Evolutionary conservation across 2,329 filamentous ascomycete species (phyloP).

Genomic region (Cryphonectria parasitica): DNA sequence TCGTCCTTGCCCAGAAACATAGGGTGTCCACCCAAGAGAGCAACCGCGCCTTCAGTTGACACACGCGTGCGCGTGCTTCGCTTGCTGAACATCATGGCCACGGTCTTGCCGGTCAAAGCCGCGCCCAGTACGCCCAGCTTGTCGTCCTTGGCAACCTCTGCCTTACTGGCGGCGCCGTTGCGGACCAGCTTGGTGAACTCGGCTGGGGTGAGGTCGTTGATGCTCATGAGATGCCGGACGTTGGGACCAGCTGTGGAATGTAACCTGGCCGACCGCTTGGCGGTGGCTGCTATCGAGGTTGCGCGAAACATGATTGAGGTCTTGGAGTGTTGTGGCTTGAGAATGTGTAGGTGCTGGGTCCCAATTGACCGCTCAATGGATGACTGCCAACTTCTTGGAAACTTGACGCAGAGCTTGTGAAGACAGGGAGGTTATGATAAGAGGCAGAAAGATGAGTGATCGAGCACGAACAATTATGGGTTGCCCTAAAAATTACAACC

Average conservation of each 20-base stretch:
- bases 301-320: slow-evolving; percentile 31
- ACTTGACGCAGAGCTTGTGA: background rate
- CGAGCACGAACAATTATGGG: background rate
- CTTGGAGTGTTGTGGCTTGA: background rate
- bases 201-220: slow-evolving; percentile 77
- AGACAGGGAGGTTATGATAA: background rate
- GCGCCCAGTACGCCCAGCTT: slow-evolving; percentile 62
- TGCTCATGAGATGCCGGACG: slow-evolving; percentile 88
- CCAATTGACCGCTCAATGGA: background rate
- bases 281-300: slow-evolving; percentile 33
- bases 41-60: slow-evolving; percentile 88
- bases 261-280: slow-evolving; percentile 45
- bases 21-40: slow-evolving; percentile 85
- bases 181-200: slow-evolving; percentile 83
- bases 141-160: slow-evolving; percentile 71
- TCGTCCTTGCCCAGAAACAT: slow-evolving; percentile 98
- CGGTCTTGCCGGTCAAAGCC: slow-evolving; percentile 73
- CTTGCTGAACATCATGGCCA: slow-evolving; percentile 98
- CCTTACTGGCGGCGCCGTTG: slow-evolving; percentile 79
- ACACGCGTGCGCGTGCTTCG: slow-evolving; percentile 91
- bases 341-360: background rate
- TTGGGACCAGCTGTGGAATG: slow-evolving; percentile 48
- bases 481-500: background rate
- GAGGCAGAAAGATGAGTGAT: background rate
- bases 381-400: background rate